Conservation (phyloP, 345 rosid genomes). For the Brassica nigra region DNA sequence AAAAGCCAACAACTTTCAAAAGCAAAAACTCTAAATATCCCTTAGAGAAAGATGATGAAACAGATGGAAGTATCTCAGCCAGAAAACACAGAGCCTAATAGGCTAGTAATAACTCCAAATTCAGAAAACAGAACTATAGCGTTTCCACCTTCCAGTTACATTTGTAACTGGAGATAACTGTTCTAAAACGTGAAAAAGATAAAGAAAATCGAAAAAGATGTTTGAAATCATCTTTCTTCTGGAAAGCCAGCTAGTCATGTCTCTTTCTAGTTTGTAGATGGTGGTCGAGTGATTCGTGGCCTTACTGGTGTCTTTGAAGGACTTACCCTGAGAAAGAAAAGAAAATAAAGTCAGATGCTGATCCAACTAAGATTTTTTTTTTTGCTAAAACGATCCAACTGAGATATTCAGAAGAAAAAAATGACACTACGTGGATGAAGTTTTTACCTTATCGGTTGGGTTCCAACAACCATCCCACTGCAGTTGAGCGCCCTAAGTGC, state of each 20-base stretch:
- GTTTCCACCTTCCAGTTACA: conserved; percentile 40
- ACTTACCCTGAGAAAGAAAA: conserved; percentile 55
- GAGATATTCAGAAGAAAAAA: neutral
- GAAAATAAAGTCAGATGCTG: neutral
- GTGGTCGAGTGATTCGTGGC: conserved; percentile 62
- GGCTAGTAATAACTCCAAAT: conserved; percentile 38
- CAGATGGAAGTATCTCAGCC: conserved; percentile 26
- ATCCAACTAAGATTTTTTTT: neutral
- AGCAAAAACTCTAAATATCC: conserved; percentile 12
- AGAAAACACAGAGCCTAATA: conserved; percentile 21
- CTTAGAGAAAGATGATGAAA: conserved; percentile 28
- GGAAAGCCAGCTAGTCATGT: conserved; percentile 30
- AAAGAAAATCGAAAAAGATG: conserved; percentile 35
- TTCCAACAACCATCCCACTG: conserved; percentile 70
- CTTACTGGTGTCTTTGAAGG: conserved; percentile 88
- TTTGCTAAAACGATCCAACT: neutral
- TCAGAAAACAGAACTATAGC: conserved; percentile 41
- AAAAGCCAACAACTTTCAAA: conserved; percentile 10
- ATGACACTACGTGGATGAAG: neutral
- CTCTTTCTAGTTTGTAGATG: conserved; percentile 31
- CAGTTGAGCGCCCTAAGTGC: conserved; percentile 77
- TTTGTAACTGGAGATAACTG: conserved; percentile 40
- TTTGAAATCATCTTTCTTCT: conserved; percentile 48
- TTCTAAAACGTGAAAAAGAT: conserved; percentile 42
- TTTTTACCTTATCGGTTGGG: conserved; percentile 68